Base-by-base conservation (phyloP, 306 rosid species). In the Vachellia collinsii region DNA sequence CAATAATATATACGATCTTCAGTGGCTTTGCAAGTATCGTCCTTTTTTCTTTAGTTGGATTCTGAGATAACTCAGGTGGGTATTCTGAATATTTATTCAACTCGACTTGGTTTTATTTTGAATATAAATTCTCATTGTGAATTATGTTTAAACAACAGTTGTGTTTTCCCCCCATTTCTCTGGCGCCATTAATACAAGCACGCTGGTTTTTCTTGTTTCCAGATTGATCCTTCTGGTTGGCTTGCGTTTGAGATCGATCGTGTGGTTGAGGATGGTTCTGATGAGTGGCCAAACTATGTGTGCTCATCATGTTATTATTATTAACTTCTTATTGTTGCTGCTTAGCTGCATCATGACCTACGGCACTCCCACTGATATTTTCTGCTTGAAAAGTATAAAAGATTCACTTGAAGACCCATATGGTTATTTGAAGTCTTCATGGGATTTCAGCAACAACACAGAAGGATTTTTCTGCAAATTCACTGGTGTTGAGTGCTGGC, bases 401-500 rank as follows among this genome's bases (percentile, higher is more conserved):
- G 12, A 20, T n/a, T 56, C 63, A 20, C 63, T 56, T 56, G 13
- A 20, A 56, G 63, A 20, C 34, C 34, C 63, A 20, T 56, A 56
- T 56, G 63, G 63, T 56, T 8, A 56, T 56, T 20, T 56, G 63
- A 56, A 56, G 34, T 56, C 63, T 53, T 19, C 59, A 1, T 56
- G 63, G 63, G 34, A 56, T 56, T 56, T 56, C 63, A 56, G 3
- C 34, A 56, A 8, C 11, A 54, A 0, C 63, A 56, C 25, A 5
- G 17, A 61, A 12, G 67, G 38, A 61, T 61, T 25, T 59, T 23
- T 61, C 38, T 61, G 67, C 8, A 25, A 17, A 61, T 61, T 61
- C 78, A 72, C 39, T 12, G 98, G 98, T 64, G 79, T 94, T 8
- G 89, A 92, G 47, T 94, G 98, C 83, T 94, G 98, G 98, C 97